Percentiles rank a stretch among this genome's conserved stretches.
These are phyloP conservation scores for Fusarium subtropicale DNA, from an alignment of 2,329 filamentous ascomycete species.

Conservation along the genomic window DNA sequence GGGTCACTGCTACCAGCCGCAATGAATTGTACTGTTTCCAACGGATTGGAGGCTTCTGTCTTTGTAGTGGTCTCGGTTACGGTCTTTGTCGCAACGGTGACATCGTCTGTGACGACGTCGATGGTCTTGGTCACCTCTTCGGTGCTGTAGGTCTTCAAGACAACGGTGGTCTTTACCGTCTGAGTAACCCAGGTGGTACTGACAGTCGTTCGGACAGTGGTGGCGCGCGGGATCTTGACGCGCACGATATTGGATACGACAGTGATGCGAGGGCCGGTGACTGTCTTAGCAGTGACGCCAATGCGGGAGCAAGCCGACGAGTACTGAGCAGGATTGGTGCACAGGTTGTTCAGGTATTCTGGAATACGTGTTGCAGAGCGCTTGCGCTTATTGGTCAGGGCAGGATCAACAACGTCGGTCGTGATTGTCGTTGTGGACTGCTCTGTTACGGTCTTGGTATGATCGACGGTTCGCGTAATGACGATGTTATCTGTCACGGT, in stretches of 20 bases:
- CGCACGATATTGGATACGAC: neutral
- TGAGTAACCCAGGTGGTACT: neutral
- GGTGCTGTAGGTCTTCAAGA: neutral
- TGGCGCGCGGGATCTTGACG: neutral
- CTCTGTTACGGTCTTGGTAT: neutral
- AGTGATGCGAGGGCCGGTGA: neutral
- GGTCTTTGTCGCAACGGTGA: neutral
- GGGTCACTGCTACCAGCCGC: neutral
- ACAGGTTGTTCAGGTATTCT: neutral
- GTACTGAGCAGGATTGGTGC: neutral
- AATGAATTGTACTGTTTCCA: neutral
- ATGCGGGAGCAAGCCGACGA: neutral
- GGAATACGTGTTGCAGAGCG: neutral
- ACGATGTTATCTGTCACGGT: neutral
- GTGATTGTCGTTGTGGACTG: neutral
- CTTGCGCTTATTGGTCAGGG: neutral
- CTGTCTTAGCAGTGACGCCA: neutral
- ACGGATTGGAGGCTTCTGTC: neutral
- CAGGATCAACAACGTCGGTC: neutral
- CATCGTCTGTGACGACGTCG: neutral
- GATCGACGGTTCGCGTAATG: neutral
- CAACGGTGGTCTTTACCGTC: neutral
- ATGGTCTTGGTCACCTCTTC: neutral
- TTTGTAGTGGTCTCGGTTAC: neutral
- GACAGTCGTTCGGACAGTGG: neutral